Evolutionary conservation across 495 filamentous ascomycete genomes (phyloP).

Genomic region (Penicillium desertorum): DNA sequence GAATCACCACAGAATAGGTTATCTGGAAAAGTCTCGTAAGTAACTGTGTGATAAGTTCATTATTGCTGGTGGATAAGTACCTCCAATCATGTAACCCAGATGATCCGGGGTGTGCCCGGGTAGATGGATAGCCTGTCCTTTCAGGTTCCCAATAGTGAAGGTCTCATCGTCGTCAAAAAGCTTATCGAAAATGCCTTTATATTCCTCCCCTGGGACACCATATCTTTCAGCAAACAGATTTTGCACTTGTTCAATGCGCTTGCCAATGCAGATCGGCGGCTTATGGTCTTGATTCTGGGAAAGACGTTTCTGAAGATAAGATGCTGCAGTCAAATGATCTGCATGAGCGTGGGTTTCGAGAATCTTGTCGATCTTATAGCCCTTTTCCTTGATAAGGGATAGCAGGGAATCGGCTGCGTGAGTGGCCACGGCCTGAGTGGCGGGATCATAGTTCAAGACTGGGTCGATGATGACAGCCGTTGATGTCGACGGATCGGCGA

Average conservation of each 20-base stretch:
- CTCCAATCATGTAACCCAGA: constrained; percentile 57
- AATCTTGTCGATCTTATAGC: constrained; percentile 49
- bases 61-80: constrained; percentile 16
- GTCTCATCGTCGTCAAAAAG: constrained; percentile 54
- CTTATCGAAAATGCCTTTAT: constrained; percentile 48
- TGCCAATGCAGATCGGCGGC: constrained; percentile 53
- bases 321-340: constrained; percentile 59
- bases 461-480: constrained; percentile 57
- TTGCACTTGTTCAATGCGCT: constrained; percentile 54
- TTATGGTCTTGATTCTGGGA: constrained; percentile 20
- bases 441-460: constrained; percentile 57
- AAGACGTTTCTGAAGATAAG: constrained; percentile 53
- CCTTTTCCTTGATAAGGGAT: constrained; percentile 35
- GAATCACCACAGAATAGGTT: constrained; percentile 65
- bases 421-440: constrained; percentile 47
- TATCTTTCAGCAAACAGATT: constrained; percentile 49
- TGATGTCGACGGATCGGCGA: constrained; percentile 50
- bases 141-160: constrained; percentile 51
- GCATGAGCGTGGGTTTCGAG: constrained; percentile 64
- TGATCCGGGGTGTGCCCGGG: constrained; percentile 65
- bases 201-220: constrained; percentile 41
- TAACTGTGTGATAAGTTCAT: not conserved
- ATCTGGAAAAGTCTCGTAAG: constrained; percentile 20
- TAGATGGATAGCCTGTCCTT: constrained; percentile 50
- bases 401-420: constrained; percentile 51